Evolutionary conservation across 768 basidiomycete species (phyloP), one percentile per base, ranked within the genome.

Genomic region (Boletus rex-veris): DNA sequence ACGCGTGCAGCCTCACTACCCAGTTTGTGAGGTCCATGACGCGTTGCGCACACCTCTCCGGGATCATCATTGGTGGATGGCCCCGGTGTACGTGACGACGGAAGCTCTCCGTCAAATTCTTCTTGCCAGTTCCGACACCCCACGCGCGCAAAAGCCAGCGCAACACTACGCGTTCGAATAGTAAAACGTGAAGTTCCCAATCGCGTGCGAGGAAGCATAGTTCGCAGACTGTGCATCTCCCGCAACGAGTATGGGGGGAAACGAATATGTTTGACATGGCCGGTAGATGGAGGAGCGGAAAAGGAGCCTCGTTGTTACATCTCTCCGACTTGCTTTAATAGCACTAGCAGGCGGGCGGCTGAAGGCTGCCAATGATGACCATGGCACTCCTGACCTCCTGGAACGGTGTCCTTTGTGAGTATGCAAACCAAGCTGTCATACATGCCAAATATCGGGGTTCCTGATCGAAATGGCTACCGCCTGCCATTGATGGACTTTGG

Each of bases 21-120:
- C 28, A 44, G 1, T 53, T 9, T 3, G 69, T 68, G 54, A 68
- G 62, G 48, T 37, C 9, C 30, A 4, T 21, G 54, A 49, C 38
- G 28, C 41, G 40, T 31, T 48, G 52, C 14, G 18, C n/a, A 14
- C 48, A 43, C 35, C 4, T 43, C 28, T 52, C 42, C 28, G 8
- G 28, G 28, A 28, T 28, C 7, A 28, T 28, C 26, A 28, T 28
- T 7, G 54, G 52, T 30, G 50, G 7, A 33, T 36, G 42, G 0
- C 2, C 5, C 39, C 3, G 31, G 5, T 1, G 12, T 10, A 44
- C 1, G 39, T 44, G 40, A 9, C 33, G 31, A 49, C 5, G 12
- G 11, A 44, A 38, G 4, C 0, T 11, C 30, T 40, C 44, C 18
- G 0, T 0, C 4, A 0, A 31, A 15, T 14, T 15, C 39, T 50